Base-by-base conservation (phyloP, 768 basidiomycete genomes). In the Trametes coccinea region DNA sequence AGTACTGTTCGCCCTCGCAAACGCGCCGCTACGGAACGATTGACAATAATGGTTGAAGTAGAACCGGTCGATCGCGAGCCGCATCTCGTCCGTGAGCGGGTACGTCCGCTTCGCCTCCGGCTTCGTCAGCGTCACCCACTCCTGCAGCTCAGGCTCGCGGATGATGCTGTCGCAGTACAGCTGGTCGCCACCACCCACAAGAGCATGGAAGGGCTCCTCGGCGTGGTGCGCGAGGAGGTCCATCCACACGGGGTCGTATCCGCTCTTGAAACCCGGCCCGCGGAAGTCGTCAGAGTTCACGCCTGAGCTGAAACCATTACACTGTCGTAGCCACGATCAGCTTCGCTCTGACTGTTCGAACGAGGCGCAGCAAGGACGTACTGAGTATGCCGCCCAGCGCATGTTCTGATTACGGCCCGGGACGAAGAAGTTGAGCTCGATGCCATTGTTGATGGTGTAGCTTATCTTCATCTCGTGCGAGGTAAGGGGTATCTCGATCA, bases 131-230 rank as follows among this genome's bases (percentile, higher is more conserved):
- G 79, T 79, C 9, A 94, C 79, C 95, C 97, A 99, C 17, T 84
- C 87, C 73, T 92, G 90, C 74, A 95, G 72, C 71, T 95, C 93
- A 7, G 92, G 90, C 70, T 98, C 96, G 62, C 90, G 84, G 60
- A 87, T 89, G 54, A 99, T 72, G 39, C 80, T 77, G 66, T 94
- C 92, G 63, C 92, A 93, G 68, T 94, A 97, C 16, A 97, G 79
- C 72, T 96, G 95, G 72, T 96, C 94, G 10, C 95, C 94, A 17
- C 96, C 96, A 16, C 96, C 96, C 5, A 97, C 88, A 39, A 98
- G 80, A n/a, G 80, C 85, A 69, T 99, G 96, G 71, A 94, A 94
- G 0, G 96, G 95, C 59, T 78, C 77, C 68, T 85, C 82, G 2
- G 82, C 79, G 67, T 98, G 97, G 68, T 90, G 87, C 45, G 84